A percentile compares a stretch with the other conserved stretches of the same genome.
Conservation (phyloP, 768 basidiomycete genomes). For the Suillus discolor region DNA sequence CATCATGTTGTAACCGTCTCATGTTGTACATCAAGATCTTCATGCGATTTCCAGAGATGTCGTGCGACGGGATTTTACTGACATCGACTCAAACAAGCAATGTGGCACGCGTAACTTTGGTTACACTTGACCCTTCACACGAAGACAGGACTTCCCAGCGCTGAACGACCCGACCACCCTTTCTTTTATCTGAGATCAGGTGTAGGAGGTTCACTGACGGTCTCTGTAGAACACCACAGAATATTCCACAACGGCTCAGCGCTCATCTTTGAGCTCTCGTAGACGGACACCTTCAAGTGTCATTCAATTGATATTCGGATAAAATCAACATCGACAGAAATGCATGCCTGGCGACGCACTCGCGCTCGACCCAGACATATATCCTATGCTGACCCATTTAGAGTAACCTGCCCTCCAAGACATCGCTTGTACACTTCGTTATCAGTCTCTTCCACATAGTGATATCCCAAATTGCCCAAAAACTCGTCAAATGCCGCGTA, state of each 20-base stretch:
- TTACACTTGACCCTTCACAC: not conserved
- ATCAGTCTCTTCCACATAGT: conserved; percentile 90
- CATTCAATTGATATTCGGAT: not conserved
- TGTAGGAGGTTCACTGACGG: not conserved
- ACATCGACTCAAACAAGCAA: not conserved
- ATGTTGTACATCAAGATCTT: not conserved
- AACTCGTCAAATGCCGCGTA: conserved; percentile 71
- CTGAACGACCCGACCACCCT: not conserved
- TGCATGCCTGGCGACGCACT: not conserved
- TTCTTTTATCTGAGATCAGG: not conserved
- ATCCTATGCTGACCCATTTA: not conserved
- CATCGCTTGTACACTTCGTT: conserved; percentile 84
- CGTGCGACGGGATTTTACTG: not conserved
- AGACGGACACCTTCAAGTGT: not conserved
- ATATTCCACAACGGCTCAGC: not conserved
- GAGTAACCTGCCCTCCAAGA: conserved; percentile 37
- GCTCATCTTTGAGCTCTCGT: not conserved
- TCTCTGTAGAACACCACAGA: not conserved
- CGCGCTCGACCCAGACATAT: not conserved
- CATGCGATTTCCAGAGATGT: not conserved
- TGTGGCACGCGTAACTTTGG: not conserved
- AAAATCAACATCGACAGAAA: not conserved
- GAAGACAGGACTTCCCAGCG: not conserved
- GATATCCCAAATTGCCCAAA: conserved; percentile 78
- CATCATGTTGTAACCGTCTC: not conserved